These are phyloP conservation scores for Termitomyces bulborhizus DNA, from an alignment of 768 basidiomycete genomes.

Conservation along the genomic window DNA sequence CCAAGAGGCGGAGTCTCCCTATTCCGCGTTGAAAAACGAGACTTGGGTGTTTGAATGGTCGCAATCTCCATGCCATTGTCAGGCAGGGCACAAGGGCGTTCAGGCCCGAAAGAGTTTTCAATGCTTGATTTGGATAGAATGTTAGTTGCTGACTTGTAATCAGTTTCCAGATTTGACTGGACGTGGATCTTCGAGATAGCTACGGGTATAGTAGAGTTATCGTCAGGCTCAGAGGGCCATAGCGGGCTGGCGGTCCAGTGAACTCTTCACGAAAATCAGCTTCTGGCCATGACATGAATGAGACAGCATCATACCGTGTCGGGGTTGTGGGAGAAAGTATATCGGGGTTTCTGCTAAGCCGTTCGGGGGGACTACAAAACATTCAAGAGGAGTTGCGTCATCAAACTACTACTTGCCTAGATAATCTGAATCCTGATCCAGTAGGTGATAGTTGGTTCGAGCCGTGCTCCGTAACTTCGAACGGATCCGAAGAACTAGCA, in stretches of 20 bases:
- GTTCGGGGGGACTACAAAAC: conserved; percentile 4
- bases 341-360: background rate
- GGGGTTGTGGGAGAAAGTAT: conserved; percentile 4
- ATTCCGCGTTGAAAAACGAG: background rate
- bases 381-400: background rate
- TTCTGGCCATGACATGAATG: background rate
- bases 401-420: background rate
- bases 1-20: background rate
- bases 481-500: conserved; percentile 8
- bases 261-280: background rate
- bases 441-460: background rate
- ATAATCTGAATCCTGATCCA: conserved; percentile 1
- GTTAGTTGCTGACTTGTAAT: background rate
- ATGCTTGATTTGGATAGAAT: background rate
- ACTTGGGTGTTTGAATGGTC: background rate
- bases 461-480: background rate
- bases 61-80: too few relatives aligned
- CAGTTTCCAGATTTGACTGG: background rate
- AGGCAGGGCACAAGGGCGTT: background rate
- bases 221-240: background rate
- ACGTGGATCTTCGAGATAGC: background rate
- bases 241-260: background rate
- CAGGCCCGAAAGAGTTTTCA: background rate
- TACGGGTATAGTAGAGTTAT: background rate
- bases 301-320: conserved; percentile 4